Evolutionary conservation across 495 filamentous ascomycete genomes (phyloP), one percentile per base, ranked within the genome.

Genomic region (Tirmania nivea): DNA sequence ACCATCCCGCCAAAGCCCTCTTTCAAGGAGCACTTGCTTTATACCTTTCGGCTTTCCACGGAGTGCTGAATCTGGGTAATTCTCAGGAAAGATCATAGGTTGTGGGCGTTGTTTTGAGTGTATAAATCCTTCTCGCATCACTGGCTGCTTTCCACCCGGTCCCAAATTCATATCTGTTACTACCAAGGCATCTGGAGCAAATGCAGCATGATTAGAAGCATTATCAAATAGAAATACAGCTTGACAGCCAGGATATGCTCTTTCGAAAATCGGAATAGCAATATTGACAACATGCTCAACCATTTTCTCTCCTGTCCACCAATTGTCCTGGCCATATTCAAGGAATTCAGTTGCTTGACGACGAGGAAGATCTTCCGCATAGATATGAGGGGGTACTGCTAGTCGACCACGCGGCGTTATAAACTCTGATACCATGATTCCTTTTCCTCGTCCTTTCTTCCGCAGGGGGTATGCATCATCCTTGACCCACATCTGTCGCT

Each of bases 401-500:
- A 57, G 48, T 14, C 20, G 9, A 10, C 34, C 35, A 17, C 34
- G 35, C 10, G 54, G 54, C 14, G 54, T 56, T 8, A 57, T 31
- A 49, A 57, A 55, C 6, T 11, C 34, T 7, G 56, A 52, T 8
- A 55, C 52, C 56, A 55, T 57, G 2, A 55, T 55, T 4, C 56
- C 53, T 49, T 55, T 50, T 10, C 52, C 45, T 5, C 39, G 50
- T 1, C 1, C 12, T 35, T 55, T 57, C 14, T 47, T 47, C 8
- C 17, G 31, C 10, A 51, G 11, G 6, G 56, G 48, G 42, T n/a
- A 47, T 5, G 42, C 19, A 5, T 53, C 52, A 9, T 55, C 16
- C 48, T 55, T 21, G 21, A 55, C 51, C 35, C 56, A 55, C 1
- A 51, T 3, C n/a, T 39, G 36, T 10, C 53, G 0, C 31, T 55